Percentiles rank a stretch among this genome's conserved stretches.
Conservation (phyloP, 2,329 filamentous ascomycete genomes). For the Pseudogymnoascus sp. region DNA sequence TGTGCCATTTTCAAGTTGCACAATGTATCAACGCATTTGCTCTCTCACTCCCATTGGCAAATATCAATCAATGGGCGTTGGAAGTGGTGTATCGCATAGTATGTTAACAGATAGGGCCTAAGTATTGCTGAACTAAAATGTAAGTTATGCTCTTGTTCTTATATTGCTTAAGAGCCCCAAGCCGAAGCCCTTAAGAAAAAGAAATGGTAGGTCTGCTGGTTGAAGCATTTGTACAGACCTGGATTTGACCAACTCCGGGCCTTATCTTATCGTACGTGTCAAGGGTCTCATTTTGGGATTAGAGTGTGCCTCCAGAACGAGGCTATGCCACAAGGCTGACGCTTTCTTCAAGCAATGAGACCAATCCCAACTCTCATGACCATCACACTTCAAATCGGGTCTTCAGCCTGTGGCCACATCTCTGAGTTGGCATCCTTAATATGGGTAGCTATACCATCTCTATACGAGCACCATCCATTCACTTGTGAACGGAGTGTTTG, state of each 20-base stretch:
- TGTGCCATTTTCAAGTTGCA: neutral
- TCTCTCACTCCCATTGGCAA: neutral
- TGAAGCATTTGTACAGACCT: neutral
- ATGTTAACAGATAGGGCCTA: neutral
- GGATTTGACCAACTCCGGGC: neutral
- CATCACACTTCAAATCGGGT: neutral
- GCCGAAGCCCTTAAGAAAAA: neutral
- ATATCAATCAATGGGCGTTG: neutral
- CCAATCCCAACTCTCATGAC: neutral
- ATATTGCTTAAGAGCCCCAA: neutral
- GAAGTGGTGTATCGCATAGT: neutral
- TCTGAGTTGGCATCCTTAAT: neutral
- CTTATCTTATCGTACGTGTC: slow-evolving; percentile 4
- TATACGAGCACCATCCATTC: neutral
- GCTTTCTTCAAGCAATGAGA: neutral
- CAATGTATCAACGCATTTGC: neutral
- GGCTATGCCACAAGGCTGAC: neutral
- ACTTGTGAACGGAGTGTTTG: neutral
- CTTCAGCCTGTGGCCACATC: neutral
- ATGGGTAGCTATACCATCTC: neutral
- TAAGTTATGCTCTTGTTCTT: neutral
- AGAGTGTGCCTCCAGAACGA: neutral
- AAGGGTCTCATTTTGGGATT: neutral
- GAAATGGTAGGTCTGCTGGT: neutral
- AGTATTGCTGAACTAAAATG: neutral